A percentile compares a stretch with the other conserved stretches of the same genome.
These are phyloP conservation scores for Clausena lansium DNA, from an alignment of 345 rosid species.

Conservation along the genomic window DNA sequence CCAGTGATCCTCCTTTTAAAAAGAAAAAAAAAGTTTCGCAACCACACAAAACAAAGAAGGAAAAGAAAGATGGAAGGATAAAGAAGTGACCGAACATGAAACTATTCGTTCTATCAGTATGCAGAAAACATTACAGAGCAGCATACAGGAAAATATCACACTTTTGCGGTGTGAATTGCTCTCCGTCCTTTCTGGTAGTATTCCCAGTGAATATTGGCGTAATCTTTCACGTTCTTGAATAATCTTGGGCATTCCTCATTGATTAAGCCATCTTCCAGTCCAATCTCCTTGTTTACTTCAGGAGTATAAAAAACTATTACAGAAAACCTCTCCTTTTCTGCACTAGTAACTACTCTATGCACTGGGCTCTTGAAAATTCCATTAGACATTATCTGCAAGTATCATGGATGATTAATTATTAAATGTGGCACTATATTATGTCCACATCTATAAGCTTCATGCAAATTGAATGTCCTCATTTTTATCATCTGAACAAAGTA, in stretches of 20 bases:
- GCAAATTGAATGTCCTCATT: background rate
- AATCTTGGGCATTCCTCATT: constrained; percentile 33
- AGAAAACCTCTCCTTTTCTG: constrained; percentile 39
- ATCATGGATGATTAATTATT: background rate
- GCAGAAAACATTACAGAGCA: background rate
- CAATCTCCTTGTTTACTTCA: constrained; percentile 25
- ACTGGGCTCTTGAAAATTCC: constrained; percentile 49
- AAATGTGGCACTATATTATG: background rate
- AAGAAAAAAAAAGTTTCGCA: background rate
- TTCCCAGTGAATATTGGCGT: constrained; percentile 24
- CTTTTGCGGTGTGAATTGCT: constrained; percentile 23
- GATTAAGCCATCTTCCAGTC: constrained; percentile 25
- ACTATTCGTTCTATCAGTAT: background rate
- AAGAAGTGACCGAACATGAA: background rate
- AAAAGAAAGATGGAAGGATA: background rate
- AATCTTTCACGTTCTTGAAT: constrained; percentile 37
- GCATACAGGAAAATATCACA: background rate
- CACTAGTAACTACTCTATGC: constrained; percentile 45
- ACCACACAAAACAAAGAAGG: background rate
- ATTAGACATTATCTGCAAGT: constrained; percentile 48
- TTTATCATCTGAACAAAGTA: background rate
- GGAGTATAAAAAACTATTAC: constrained; percentile 45
- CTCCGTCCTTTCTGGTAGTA: constrained; percentile 36
- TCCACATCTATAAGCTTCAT: background rate
- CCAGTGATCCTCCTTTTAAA: too few species aligned